phyloP scores from a whole-genome alignment of 1,284 basidiomycete genomes.

The Ganoderma resinaceum region DNA sequence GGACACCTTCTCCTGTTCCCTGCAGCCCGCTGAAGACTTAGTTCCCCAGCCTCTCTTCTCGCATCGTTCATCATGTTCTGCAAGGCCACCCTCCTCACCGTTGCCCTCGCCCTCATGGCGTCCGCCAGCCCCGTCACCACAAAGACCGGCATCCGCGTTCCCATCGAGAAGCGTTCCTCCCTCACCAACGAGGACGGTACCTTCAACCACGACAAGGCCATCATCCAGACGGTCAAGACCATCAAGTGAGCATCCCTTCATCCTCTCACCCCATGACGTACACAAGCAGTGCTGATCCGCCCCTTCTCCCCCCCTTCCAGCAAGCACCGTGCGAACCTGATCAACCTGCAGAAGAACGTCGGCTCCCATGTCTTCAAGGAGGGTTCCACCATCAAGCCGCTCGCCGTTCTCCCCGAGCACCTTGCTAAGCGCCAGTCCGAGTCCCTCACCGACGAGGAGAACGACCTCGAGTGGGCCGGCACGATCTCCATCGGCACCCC shows the following conservation, averaged over 20 bases:
- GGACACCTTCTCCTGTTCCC: conserved; percentile 24
- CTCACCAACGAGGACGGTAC: conserved; percentile 35
- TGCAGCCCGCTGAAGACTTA: conserved; percentile 19
- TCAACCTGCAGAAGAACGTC: conserved; percentile 35
- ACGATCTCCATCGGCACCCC: conserved; percentile 41
- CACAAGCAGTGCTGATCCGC: conserved; percentile 1
- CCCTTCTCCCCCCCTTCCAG: conserved; percentile 15
- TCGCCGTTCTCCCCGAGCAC: conserved; percentile 19
- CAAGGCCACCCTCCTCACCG: conserved; percentile 34
- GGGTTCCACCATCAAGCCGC: conserved; percentile 29
- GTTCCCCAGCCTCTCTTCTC: conserved; percentile 15
- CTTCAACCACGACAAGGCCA: conserved; percentile 34
- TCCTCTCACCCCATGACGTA: neutral
- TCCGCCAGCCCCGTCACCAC: conserved; percentile 29
- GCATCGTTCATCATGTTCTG: conserved; percentile 32
- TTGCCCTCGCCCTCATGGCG: conserved; percentile 34
- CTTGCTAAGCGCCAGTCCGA: conserved; percentile 31
- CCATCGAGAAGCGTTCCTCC: conserved; percentile 30
- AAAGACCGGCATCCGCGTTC: conserved; percentile 29
- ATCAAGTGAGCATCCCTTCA: conserved; percentile 27
- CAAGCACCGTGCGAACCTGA: conserved; percentile 38
- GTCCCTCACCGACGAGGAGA: conserved; percentile 32
- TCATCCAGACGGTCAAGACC: conserved; percentile 30
- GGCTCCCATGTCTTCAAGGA: conserved; percentile 30
- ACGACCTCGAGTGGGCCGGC: conserved; percentile 38